A percentile compares a stretch with the other conserved stretches of the same genome.
Conservation (phyloP, 2,329 filamentous ascomycete species). For the Monilinia laxa region DNA sequence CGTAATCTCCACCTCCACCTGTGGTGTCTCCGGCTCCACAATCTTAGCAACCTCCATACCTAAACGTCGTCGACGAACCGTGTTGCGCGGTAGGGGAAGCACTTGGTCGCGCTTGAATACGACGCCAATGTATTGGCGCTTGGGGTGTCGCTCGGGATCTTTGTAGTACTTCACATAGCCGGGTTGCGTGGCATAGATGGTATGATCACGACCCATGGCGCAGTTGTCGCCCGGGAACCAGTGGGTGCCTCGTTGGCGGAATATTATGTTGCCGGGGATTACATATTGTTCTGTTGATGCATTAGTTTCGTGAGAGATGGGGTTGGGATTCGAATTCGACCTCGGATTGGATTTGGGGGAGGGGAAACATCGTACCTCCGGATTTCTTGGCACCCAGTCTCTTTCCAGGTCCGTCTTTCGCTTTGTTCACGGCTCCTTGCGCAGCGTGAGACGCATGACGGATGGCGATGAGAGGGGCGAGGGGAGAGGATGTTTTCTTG, state of each 20-base stretch:
- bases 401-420: constrained; percentile 72
- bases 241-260: constrained; percentile 88
- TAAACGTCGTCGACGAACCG: constrained; percentile 70
- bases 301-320: constrained; percentile 21
- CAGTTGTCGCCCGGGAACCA: constrained; percentile 97
- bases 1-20: constrained; percentile 16
- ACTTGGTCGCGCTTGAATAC: constrained; percentile 79
- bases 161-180: constrained; percentile 98
- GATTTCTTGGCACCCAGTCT: constrained; percentile 93
- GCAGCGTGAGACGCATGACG: constrained; percentile 49
- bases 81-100: constrained; percentile 74
- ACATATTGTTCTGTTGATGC: constrained; percentile 74
- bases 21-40: constrained; percentile 33
- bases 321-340: neutral
- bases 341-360: neutral
- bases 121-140: constrained; percentile 92
- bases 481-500: constrained; percentile 19
- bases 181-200: constrained; percentile 79
- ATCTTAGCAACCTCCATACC: constrained; percentile 64
- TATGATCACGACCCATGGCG: constrained; percentile 93
- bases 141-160: constrained; percentile 78
- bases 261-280: constrained; percentile 95
- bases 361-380: constrained; percentile 59
- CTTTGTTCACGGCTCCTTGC: constrained; percentile 68
- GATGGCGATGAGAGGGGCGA: constrained; percentile 31